Base-by-base conservation (phyloP, 148 eudicot species). In the Nepenthes mirabilis region DNA sequence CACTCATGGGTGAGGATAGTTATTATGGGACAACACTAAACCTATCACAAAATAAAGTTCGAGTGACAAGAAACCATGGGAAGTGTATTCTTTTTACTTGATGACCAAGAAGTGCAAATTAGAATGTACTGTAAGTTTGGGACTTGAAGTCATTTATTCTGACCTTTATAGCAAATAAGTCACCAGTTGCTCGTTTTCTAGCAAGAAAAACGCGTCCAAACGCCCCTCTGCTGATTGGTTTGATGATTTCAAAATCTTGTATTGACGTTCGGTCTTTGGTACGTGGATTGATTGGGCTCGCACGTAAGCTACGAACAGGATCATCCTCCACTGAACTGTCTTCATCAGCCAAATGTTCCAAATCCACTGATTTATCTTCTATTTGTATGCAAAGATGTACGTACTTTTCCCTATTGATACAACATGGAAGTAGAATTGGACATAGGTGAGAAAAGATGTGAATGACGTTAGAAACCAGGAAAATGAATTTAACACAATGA, bases 181-280 rank as follows among this genome's bases (percentile, higher is more conserved):
- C 99, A 11, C 99, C 99, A 14, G 99, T 89, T 67, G 97, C 84
- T 79, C 91, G 80, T 74, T 94, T 94, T 72, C 78, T 84, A 51
- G 99, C 97, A 70, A 94, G 80, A 59, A 94, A 94, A 70, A 94
- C 99, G 55, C 99, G 85, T 63, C 99, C 99, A 70, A 84, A 94
- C 55, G 99, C 97, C 33, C 99, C 99, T 86, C 99, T 88, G 66
- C 99, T 94, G 61, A 94, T 89, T 71, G 99, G 99, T 75, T 89
- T 94, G 47, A 94, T 89, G 32, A 94, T 94, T 76, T 94, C 99
- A 73, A 94, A 94, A 75, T 89, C 95, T 76, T 89, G 95, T 50
- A 94, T 94, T 55, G 95, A 86, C 69, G 99, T 94, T 23, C 99
- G 74, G 58, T 84, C 97, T 73, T 82, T 86, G 12, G 89, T 79